Evolutionary conservation across 148 eudicot genomes (phyloP).

Genomic region (Silene conica): DNA sequence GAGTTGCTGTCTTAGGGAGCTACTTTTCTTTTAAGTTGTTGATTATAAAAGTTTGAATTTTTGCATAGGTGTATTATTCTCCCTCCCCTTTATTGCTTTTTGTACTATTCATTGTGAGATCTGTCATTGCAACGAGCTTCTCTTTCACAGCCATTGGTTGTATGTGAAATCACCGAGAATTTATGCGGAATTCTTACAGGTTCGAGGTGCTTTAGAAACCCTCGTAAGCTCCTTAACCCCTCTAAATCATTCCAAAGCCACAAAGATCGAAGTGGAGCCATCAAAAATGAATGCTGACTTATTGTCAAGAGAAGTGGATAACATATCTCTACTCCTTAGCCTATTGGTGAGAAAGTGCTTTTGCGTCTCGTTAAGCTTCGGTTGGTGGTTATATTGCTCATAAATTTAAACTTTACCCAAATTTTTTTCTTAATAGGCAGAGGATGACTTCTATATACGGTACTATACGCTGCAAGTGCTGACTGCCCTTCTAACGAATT

Average conservation of each 20-base stretch:
- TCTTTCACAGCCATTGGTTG: neutral
- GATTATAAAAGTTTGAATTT: neutral
- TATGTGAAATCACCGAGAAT: slow-evolving; percentile 3
- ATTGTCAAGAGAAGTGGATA: slow-evolving; percentile 86
- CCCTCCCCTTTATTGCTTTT: neutral
- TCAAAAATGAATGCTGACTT: slow-evolving; percentile 87
- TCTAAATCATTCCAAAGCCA: slow-evolving; percentile 57
- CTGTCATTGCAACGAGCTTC: neutral
- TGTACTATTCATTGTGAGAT: neutral
- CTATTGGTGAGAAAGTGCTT: slow-evolving; percentile 59
- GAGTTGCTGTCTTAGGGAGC: neutral
- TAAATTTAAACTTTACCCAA: neutral
- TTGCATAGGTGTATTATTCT: neutral
- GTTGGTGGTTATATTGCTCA: slow-evolving; percentile 7
- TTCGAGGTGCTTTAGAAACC: slow-evolving; percentile 97
- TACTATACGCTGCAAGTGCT: slow-evolving; percentile 92
- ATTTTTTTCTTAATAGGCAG: slow-evolving; percentile 48
- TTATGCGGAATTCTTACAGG: slow-evolving; percentile 44
- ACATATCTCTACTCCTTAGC: slow-evolving; percentile 81
- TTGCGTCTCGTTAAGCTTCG: neutral
- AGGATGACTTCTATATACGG: slow-evolving; percentile 93
- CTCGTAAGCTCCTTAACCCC: slow-evolving; percentile 87
- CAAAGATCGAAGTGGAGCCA: slow-evolving; percentile 73
- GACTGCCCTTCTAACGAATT: slow-evolving; percentile 83
- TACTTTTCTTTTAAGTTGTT: neutral